Evolutionary conservation across 768 basidiomycete genomes (phyloP).

Genomic region (Hericium rajendrae): DNA sequence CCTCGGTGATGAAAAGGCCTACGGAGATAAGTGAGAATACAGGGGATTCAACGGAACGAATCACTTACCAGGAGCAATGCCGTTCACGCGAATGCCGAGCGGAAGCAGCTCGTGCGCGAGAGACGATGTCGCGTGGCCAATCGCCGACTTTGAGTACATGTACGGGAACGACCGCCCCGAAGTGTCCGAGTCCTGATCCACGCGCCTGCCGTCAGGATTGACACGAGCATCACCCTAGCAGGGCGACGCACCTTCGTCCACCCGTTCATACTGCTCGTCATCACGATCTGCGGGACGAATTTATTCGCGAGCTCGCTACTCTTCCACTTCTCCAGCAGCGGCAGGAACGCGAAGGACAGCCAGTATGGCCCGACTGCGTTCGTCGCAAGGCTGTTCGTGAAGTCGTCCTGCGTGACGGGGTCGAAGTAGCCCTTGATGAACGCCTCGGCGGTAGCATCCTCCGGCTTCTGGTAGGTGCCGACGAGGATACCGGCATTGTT

Average conservation of each 20-base stretch:
- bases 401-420: conserved; percentile 26
- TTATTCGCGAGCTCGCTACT: conserved; percentile 21
- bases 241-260: conserved; percentile 34
- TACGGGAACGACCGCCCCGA: conserved; percentile 34
- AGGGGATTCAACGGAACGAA: not conserved
- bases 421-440: conserved; percentile 33
- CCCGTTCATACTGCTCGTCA: conserved; percentile 44
- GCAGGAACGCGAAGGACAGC: conserved; percentile 47
- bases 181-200: conserved; percentile 30
- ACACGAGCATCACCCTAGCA: too few relatives aligned
- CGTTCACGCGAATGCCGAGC: conserved; percentile 39
- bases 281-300: conserved; percentile 39
- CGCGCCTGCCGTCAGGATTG: not conserved
- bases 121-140: conserved; percentile 35
- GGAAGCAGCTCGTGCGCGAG: conserved; percentile 41
- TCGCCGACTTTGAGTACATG: conserved; percentile 37
- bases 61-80: conserved; percentile 36
- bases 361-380: conserved; percentile 42
- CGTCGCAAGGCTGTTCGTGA: conserved; percentile 26
- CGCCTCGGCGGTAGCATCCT: conserved; percentile 24
- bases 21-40: not conserved
- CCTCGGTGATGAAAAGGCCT: not conserved
- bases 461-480: conserved; percentile 22
- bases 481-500: conserved; percentile 35
- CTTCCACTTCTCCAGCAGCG: conserved; percentile 41